Evolutionary conservation across 2,329 filamentous ascomycete genomes (phyloP).

Genomic region (Pseudonectria buxi): DNA sequence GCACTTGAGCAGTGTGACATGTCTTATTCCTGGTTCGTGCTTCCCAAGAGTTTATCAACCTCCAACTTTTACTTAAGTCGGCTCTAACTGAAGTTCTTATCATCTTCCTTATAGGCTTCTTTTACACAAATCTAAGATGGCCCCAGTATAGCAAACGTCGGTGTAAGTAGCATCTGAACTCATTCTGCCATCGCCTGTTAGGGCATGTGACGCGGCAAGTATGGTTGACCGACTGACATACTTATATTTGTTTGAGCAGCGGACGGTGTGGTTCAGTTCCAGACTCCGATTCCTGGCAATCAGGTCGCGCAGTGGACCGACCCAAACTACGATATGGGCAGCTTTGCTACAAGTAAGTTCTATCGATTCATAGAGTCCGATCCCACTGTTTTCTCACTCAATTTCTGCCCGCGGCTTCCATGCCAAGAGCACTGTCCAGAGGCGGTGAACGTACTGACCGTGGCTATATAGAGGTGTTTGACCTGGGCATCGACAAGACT

Average conservation of each 20-base stretch:
- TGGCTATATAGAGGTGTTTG: constrained; percentile 4
- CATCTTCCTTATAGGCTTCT: constrained; percentile 3
- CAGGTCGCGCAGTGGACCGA: constrained; percentile 8
- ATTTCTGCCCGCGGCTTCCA: background rate
- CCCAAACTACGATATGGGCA: constrained; percentile 7
- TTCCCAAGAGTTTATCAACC: too few species aligned
- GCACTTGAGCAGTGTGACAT: constrained; percentile 4
- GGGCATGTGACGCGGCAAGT: too few species aligned
- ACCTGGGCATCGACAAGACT: constrained; percentile 7
- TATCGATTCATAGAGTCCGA: too few species aligned
- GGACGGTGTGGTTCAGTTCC: constrained; percentile 9
- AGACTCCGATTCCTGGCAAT: constrained; percentile 5
- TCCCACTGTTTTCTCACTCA: too few species aligned
- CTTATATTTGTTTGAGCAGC: constrained; percentile 1
- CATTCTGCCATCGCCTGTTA: background rate
- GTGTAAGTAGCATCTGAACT: constrained; percentile 1
- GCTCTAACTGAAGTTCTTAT: background rate
- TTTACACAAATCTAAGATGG: constrained; percentile 12
- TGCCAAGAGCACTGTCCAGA: background rate
- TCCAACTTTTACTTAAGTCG: too few species aligned
- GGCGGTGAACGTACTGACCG: too few species aligned
- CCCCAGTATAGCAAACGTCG: constrained; percentile 6
- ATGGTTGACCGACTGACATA: too few species aligned
- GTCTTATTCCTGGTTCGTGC: constrained; percentile 5
- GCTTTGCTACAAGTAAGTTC: constrained; percentile 6